phyloP scores from a whole-genome alignment of 1,284 basidiomycete species.

The Papiliotrema laurentii region DNA sequence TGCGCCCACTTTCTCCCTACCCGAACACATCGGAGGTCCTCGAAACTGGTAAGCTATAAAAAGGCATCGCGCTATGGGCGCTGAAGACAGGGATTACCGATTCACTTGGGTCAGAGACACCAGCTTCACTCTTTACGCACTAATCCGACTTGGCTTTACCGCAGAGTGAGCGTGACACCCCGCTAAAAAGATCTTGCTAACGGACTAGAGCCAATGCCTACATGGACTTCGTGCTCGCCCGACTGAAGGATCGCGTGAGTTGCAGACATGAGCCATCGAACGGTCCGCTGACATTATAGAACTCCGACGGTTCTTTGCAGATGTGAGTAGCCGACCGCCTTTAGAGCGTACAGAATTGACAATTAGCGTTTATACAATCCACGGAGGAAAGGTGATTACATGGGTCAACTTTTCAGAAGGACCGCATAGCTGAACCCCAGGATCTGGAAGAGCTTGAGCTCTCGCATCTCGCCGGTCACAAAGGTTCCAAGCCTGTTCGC shows the following conservation, averaged over 20 bases:
- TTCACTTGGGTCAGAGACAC: slow-evolving; percentile 71
- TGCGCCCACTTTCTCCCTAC: slow-evolving; percentile 86
- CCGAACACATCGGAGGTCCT: slow-evolving; percentile 81
- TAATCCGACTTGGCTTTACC: slow-evolving; percentile 85
- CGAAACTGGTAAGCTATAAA: slow-evolving; percentile 62
- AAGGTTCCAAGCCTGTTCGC: slow-evolving; percentile 58
- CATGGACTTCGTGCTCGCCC: slow-evolving; percentile 82
- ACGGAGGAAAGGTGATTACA: slow-evolving; percentile 54
- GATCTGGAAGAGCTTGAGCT: slow-evolving; percentile 78
- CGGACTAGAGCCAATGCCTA: slow-evolving; percentile 52
- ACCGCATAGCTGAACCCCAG: slow-evolving; percentile 4
- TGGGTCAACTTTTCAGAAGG: neutral
- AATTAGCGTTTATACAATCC: slow-evolving; percentile 51
- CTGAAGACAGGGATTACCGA: slow-evolving; percentile 34
- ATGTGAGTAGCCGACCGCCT: slow-evolving; percentile 56
- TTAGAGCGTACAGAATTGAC: slow-evolving; percentile 4
- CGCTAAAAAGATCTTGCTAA: neutral
- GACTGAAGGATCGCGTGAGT: slow-evolving; percentile 61
- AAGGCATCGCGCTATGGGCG: neutral
- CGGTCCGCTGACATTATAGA: slow-evolving; percentile 42
- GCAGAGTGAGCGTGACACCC: slow-evolving; percentile 62
- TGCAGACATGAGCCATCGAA: neutral
- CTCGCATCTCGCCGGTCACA: slow-evolving; percentile 77
- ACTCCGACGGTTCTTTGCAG: slow-evolving; percentile 80
- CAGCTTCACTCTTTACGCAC: slow-evolving; percentile 84